A percentile compares a stretch with the other conserved stretches of the same genome.
phyloP scores from a whole-genome alignment of 1,139 yeast genomes.

The Yamadazyma sp. region DNA sequence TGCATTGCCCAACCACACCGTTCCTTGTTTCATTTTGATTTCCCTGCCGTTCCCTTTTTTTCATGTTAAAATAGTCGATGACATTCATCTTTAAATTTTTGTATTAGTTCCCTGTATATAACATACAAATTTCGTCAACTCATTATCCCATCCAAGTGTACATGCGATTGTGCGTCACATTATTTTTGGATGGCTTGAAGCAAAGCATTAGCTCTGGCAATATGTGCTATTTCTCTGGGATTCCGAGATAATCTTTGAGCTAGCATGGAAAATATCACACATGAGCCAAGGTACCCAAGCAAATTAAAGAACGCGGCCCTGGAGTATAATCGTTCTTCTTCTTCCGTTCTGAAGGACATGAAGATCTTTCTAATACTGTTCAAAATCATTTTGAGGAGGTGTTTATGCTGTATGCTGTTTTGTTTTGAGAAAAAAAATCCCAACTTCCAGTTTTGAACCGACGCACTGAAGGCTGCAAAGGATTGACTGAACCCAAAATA shows the following conservation, averaged over 20 bases:
- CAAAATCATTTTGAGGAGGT: conserved; percentile 48
- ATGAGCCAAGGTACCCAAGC: conserved; percentile 76
- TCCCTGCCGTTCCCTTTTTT: neutral
- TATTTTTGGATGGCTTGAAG: conserved; percentile 22
- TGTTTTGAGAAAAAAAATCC: neutral
- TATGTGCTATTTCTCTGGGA: conserved; percentile 35
- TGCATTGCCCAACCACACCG: conserved; percentile 3
- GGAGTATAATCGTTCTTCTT: conserved; percentile 76
- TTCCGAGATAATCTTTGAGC: conserved; percentile 62
- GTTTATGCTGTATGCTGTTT: too few species aligned
- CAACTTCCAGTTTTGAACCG: conserved; percentile 4
- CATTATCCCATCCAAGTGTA: neutral
- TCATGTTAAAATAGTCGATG: conserved; percentile 1
- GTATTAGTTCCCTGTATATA: neutral
- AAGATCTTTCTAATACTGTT: conserved; percentile 75
- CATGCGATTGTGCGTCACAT: too few species aligned
- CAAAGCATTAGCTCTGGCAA: conserved; percentile 31
- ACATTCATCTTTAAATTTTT: too few species aligned
- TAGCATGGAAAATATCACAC: conserved; percentile 76
- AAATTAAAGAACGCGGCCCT: conserved; percentile 80
- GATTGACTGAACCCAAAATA: too few species aligned
- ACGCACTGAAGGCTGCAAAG: conserved; percentile 4
- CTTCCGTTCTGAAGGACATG: conserved; percentile 81
- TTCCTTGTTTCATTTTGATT: neutral
- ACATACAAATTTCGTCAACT: too few species aligned